Evolutionary conservation across 2,329 filamentous ascomycete species (phyloP).

Genomic region (Lasiodiplodia sp.): DNA sequence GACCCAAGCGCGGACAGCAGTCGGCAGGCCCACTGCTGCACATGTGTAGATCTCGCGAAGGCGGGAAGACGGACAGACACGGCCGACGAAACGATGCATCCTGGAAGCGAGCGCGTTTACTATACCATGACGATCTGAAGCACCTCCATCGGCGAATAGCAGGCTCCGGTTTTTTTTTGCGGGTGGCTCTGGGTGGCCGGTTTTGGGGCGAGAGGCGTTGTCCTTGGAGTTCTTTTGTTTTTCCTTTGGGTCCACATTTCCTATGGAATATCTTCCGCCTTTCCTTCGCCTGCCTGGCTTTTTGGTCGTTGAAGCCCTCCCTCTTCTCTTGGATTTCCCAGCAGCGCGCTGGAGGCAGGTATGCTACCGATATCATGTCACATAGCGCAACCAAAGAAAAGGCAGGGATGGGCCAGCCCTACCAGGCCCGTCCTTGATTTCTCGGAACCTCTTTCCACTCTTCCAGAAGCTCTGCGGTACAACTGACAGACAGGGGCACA

Average conservation of each 20-base stretch:
- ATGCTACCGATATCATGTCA: constrained; percentile 22
- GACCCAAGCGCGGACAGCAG: constrained; percentile 17
- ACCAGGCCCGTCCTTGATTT: background rate
- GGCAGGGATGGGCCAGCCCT: constrained; percentile 16
- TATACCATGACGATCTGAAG: constrained; percentile 21
- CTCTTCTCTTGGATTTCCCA: background rate
- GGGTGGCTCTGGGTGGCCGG: constrained; percentile 8
- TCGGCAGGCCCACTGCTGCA: constrained; percentile 25
- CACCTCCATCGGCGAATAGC: constrained; percentile 10
- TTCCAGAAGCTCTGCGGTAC: constrained; percentile 11
- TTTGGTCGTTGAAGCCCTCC: background rate
- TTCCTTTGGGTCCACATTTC: constrained; percentile 9
- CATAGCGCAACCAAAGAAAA: constrained; percentile 13
- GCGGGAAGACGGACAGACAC: constrained; percentile 13
- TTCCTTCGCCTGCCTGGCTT: background rate
- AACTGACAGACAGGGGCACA: constrained; percentile 3
- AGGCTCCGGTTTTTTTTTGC: background rate
- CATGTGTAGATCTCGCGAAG: constrained; percentile 6
- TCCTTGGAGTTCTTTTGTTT: constrained; percentile 17
- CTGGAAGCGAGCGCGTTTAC: constrained; percentile 18
- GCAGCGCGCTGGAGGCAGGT: constrained; percentile 7
- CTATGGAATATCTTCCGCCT: background rate
- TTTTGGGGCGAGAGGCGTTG: constrained; percentile 20
- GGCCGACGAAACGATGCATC: constrained; percentile 23
- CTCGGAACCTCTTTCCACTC: background rate